Conservation (phyloP, 305 asterid genomes). For the Coffea humblotiana region DNA sequence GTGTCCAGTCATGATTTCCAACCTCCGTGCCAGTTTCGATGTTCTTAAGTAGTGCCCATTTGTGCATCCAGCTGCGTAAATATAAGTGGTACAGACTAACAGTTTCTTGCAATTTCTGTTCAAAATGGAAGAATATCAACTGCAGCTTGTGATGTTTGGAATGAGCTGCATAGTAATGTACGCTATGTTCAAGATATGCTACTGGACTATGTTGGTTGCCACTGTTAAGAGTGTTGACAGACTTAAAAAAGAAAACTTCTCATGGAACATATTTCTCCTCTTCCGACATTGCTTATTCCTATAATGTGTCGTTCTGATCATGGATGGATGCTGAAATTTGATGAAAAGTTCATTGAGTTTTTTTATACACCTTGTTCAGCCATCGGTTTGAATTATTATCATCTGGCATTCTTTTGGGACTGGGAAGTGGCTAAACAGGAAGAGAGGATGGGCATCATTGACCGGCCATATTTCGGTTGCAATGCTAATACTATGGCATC, state of each 20-base stretch:
- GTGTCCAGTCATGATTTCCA: conserved; percentile 87
- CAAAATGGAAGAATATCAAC: not conserved
- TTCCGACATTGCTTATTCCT: not conserved
- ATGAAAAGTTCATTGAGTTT: not conserved
- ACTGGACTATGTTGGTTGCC: not conserved
- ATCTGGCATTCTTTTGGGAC: not conserved
- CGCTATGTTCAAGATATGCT: not conserved
- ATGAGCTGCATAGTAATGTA: conserved; percentile 3
- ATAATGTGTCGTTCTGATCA: not conserved
- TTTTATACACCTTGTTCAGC: not conserved
- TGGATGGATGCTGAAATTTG: not conserved
- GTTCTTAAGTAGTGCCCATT: conserved; percentile 48
- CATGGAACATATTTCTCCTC: not conserved
- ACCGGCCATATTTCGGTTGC: not conserved
- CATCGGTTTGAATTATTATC: not conserved
- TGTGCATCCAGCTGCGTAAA: conserved; percentile 1
- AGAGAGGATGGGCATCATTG: not conserved
- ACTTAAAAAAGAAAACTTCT: not conserved
- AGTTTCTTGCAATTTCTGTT: not conserved
- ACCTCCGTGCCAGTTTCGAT: conserved; percentile 57
- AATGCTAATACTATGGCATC: not conserved
- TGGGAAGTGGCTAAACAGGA: not conserved
- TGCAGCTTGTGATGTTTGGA: not conserved
- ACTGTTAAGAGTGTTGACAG: not conserved
- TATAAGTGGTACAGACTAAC: conserved; percentile 9